These are phyloP conservation scores for Auxenochlorella pyrenoidosa DNA, from an alignment of 139 green algal species.

Conservation along the genomic window DNA sequence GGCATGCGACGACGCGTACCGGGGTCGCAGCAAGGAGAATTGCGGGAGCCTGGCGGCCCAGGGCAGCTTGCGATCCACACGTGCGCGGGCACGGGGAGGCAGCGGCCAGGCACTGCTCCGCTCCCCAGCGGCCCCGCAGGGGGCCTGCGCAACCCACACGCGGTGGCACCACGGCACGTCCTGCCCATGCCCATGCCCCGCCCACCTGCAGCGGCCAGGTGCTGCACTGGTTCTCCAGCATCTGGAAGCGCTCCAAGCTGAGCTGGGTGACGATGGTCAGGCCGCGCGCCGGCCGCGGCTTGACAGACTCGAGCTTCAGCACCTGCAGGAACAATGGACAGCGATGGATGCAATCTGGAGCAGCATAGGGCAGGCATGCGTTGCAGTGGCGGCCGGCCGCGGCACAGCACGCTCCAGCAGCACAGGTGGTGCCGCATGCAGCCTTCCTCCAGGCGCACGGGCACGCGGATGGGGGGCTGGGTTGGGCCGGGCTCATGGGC, in stretches of 20 bases:
- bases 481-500: background rate
- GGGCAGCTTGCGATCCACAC: no score
- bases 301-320: conserved; percentile 30
- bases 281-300: conserved; percentile 25
- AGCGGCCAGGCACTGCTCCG: background rate
- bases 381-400: background rate
- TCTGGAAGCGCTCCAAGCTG: conserved; percentile 41
- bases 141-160: background rate
- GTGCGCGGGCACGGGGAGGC: no score
- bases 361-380: background rate
- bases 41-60: no score
- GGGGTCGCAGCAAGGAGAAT: no score
- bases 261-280: conserved; percentile 52
- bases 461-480: no score
- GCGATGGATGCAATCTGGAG: background rate
- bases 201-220: conserved; percentile 29
- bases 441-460: no score
- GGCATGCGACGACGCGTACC: background rate
- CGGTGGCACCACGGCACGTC: background rate
- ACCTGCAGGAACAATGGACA: background rate
- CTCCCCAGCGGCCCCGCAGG: background rate
- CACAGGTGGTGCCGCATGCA: no score
- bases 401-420: no score
- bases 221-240: conserved; percentile 50
- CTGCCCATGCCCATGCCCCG: no score